These are phyloP conservation scores for Stachybotrys chartarum DNA, from an alignment of 2,329 filamentous ascomycete species.

Conservation along the genomic window DNA sequence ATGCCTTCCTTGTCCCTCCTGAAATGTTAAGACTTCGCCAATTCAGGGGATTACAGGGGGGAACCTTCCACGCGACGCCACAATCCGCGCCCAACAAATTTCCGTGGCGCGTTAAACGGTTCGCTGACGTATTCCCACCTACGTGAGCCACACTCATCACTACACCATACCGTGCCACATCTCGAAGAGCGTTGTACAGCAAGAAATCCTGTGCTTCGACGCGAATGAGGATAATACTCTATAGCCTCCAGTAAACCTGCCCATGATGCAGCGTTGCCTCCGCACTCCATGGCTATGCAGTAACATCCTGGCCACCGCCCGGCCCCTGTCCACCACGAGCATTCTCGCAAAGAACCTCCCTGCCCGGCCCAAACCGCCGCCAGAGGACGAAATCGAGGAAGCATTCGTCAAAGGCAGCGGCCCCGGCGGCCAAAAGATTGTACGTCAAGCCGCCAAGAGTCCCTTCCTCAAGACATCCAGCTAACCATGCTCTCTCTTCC, in stretches of 20 bases:
- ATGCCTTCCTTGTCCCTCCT: background rate
- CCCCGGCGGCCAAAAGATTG: constrained; percentile 93
- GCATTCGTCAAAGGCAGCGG: constrained; percentile 85
- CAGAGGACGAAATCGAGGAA: constrained; percentile 75
- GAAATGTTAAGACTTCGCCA: background rate
- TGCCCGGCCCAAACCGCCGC: constrained; percentile 63
- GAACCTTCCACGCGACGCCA: background rate
- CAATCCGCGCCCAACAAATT: background rate
- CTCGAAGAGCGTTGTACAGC: too few relatives aligned
- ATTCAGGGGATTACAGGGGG: background rate
- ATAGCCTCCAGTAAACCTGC: background rate
- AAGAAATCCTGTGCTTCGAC: background rate
- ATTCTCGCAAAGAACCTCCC: constrained; percentile 53
- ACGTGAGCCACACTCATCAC: too few relatives aligned
- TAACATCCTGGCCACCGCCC: constrained; percentile 2
- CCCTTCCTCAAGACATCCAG: background rate
- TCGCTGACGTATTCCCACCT: background rate
- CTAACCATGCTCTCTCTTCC: background rate
- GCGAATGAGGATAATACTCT: background rate
- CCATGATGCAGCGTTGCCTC: background rate
- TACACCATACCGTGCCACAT: too few relatives aligned
- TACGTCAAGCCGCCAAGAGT: constrained; percentile 26
- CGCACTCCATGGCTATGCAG: background rate
- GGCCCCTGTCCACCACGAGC: constrained; percentile 22
- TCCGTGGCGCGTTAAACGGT: background rate